Evolutionary conservation across 768 basidiomycete species (phyloP).

Genomic region (Boletus vinaceobasis): DNA sequence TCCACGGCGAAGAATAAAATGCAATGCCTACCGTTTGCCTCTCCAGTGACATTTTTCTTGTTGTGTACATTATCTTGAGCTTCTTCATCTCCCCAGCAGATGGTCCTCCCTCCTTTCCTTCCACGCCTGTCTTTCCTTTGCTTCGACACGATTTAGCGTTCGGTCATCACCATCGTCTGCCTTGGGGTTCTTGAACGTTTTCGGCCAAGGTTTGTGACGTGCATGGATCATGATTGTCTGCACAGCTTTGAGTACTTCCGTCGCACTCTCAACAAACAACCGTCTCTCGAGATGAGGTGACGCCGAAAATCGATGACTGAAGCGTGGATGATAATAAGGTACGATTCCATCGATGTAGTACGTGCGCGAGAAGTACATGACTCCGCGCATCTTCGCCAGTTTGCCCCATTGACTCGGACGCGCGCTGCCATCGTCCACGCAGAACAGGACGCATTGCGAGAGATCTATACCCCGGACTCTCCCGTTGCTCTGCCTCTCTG

Average conservation of each 20-base stretch:
- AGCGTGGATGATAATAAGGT: not conserved
- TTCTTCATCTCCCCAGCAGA: not conserved
- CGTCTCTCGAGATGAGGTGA: not conserved
- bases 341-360: not conserved
- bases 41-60: too few relatives aligned
- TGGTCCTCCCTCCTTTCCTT: too few relatives aligned
- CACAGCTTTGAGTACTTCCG: not conserved
- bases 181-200: too few relatives aligned
- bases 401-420: not conserved
- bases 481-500: too few relatives aligned
- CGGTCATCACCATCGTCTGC: too few relatives aligned
- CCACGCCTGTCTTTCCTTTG: too few relatives aligned
- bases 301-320: not conserved
- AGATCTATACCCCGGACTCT: not conserved
- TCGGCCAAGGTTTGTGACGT: too few relatives aligned
- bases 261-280: not conserved
- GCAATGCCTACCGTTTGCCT: not conserved
- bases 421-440: not conserved
- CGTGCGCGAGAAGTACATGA: not conserved
- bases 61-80: slow-evolving; percentile 16
- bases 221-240: not conserved
- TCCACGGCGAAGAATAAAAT: not conserved
- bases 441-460: not conserved
- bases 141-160: too few relatives aligned
- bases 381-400: not conserved